Conservation (phyloP, 371 early-diverging fungal species). For the Zychaea mexicana region DNA sequence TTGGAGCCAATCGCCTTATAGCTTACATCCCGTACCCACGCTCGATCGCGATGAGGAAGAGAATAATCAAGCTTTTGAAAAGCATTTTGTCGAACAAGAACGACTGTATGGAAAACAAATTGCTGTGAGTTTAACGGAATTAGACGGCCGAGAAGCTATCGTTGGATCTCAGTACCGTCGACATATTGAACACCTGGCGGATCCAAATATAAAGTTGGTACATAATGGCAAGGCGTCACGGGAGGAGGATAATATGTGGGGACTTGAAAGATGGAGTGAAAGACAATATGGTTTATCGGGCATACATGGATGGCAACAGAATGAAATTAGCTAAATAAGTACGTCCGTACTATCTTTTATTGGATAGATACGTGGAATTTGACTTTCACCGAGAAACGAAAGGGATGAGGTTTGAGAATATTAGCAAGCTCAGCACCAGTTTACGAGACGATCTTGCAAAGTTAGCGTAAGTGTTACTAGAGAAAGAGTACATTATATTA, state of each 20-base stretch:
- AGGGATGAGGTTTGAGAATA: conserved; percentile 59
- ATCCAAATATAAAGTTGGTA: conserved; percentile 46
- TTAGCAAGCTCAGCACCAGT: conserved; percentile 45
- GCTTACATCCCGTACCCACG: conserved; percentile 65
- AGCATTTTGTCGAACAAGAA: conserved; percentile 74
- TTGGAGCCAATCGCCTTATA: conserved; percentile 73
- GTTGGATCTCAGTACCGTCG: conserved; percentile 52
- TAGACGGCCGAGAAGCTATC: conserved; percentile 55
- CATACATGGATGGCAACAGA: too few relatives aligned
- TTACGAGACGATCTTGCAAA: conserved; percentile 44
- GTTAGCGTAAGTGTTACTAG: conserved; percentile 35
- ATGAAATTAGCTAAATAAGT: too few relatives aligned
- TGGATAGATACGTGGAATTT: conserved; percentile 82
- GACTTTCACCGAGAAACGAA: conserved; percentile 85
- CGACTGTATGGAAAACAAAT: conserved; percentile 75
- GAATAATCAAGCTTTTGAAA: conserved; percentile 45
- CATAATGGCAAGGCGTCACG: neutral
- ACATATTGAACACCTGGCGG: conserved; percentile 43
- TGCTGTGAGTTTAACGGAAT: conserved; percentile 80
- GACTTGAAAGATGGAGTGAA: too few relatives aligned
- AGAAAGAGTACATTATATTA: neutral
- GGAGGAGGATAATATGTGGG: neutral
- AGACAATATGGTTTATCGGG: too few relatives aligned
- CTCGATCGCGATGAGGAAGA: conserved; percentile 61
- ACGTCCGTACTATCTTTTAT: neutral